A percentile compares a stretch with the other conserved stretches of the same genome.
phyloP scores from a whole-genome alignment of 2,329 filamentous ascomycete species.

The Fusarium begoniae region DNA sequence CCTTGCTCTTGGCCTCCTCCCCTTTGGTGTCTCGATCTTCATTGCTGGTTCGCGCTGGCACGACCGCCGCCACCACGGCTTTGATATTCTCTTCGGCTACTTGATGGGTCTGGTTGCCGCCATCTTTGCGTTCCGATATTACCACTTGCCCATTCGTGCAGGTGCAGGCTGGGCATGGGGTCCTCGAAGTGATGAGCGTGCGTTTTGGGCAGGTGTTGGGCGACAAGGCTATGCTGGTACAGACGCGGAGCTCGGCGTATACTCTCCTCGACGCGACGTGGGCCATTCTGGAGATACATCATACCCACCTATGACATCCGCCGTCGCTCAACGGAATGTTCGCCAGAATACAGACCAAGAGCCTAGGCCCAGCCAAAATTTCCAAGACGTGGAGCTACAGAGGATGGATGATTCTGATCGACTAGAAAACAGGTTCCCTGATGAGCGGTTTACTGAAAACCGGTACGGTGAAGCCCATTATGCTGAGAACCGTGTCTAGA shows the following conservation, averaged over 20 bases:
- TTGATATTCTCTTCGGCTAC: conserved; percentile 89
- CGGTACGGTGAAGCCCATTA: conserved; percentile 12
- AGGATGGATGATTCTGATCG: conserved; percentile 30
- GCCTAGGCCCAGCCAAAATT: conserved; percentile 32
- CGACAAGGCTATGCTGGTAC: conserved; percentile 64
- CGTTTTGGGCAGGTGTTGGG: conserved; percentile 81
- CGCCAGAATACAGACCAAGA: conserved; percentile 19
- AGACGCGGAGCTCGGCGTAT: conserved; percentile 39
- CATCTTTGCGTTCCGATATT: conserved; percentile 82
- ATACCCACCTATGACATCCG: conserved; percentile 39
- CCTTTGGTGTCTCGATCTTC: conserved; percentile 79
- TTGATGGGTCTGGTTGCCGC: conserved; percentile 77
- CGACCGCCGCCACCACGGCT: conserved; percentile 90
- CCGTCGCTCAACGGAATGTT: conserved; percentile 33
- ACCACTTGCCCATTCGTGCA: conserved; percentile 78
- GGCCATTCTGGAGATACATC: conserved; percentile 43
- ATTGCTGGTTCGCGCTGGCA: conserved; percentile 88
- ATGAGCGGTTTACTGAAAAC: conserved; percentile 9
- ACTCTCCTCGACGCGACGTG: conserved; percentile 19
- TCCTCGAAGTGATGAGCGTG: conserved; percentile 74
- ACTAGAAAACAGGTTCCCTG: conserved; percentile 21
- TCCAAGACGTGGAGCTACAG: conserved; percentile 48
- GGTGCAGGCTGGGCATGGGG: conserved; percentile 93
- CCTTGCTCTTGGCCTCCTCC: conserved; percentile 73
- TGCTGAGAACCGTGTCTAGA: conserved; percentile 8